These are phyloP conservation scores for Allium sativum DNA, from an alignment of 106 monocot genomes.

Conservation along the genomic window DNA sequence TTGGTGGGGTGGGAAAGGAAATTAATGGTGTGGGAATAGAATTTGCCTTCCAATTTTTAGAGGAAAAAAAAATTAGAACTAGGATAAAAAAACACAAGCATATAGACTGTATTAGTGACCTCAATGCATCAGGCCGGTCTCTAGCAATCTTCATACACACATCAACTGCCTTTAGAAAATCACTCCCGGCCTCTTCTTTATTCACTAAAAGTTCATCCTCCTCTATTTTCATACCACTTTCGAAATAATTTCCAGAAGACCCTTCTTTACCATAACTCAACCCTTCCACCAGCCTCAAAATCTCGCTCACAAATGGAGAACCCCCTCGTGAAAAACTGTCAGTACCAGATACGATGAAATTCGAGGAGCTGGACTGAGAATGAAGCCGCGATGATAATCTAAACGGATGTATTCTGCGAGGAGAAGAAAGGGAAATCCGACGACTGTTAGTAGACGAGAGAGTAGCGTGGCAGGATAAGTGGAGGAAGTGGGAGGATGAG, in stretches of 20 bases:
- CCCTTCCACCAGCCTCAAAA: slow-evolving; percentile 35
- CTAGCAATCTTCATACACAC: slow-evolving; percentile 51
- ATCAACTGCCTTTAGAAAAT: slow-evolving; percentile 32
- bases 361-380: too few relatives aligned
- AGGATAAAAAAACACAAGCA: not conserved
- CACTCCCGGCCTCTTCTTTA: slow-evolving; percentile 22
- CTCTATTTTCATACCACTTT: slow-evolving; percentile 5
- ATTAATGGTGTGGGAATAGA: too few relatives aligned
- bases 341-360: too few relatives aligned
- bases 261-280: slow-evolving; percentile 19
- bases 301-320: too few relatives aligned
- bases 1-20: too few relatives aligned
- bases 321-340: too few relatives aligned
- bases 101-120: slow-evolving; percentile 16
- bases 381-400: too few relatives aligned
- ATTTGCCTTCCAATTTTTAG: too few relatives aligned
- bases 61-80: not conserved
- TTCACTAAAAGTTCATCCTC: slow-evolving; percentile 21
- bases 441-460: not conserved
- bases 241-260: slow-evolving; percentile 14
- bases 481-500: slow-evolving; percentile 18
- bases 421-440: too few relatives aligned
- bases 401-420: too few relatives aligned
- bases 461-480: slow-evolving; percentile 17
- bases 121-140: slow-evolving; percentile 50